Base-by-base conservation (phyloP, 768 basidiomycete genomes). In the Tulasnella sp. region DNA sequence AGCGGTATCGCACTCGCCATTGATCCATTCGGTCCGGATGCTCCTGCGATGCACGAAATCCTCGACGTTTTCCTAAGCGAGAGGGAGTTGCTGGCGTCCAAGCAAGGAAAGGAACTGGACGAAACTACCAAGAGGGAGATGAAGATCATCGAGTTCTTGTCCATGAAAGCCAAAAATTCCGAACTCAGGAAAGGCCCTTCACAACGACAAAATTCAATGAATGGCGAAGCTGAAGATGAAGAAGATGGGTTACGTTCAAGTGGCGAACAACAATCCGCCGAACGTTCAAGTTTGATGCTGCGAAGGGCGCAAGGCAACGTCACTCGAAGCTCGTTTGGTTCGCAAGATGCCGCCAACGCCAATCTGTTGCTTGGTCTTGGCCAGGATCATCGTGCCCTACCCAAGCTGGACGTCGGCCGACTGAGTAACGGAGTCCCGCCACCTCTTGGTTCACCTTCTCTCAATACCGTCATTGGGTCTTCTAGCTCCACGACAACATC, bases 1-100 rank as follows among this genome's bases (percentile, higher is more conserved):
- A 81, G 82, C 56, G 83, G 88, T 9, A 87, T 91, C 45, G 87
- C 87, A 61, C 75, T 89, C 45, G 78, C 85, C 45, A 68, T 90
- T 25, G 77, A 90, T 55, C 87, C 84, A 2, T 77, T 69, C 32
- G 86, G 85, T 3, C 69, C 72, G 56, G 72, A 84, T 58, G 77
- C 79, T 4, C 71, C 67, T 4, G 72, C 69, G 37, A 88, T 91
- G 85, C 82, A 83, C 59, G 69, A 73, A 34, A 84, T 91, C 42
- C 65, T 91, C 57, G 85, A 89, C 53, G 74, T 70, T 3, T 91
- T 88, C 64, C 69, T 89, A 56, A 70, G 75, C 50, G 81, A 85
- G 49, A n/a, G n/a, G n/a, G n/a, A n/a, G n/a, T n/a, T n/a, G n/a
- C n/a, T n/a, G n/a, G n/a, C n/a, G n/a, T n/a, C n/a, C n/a, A n/a